Evolutionary conservation across 306 rosid species (phyloP).

Genomic region (Arachis hypogaea): DNA sequence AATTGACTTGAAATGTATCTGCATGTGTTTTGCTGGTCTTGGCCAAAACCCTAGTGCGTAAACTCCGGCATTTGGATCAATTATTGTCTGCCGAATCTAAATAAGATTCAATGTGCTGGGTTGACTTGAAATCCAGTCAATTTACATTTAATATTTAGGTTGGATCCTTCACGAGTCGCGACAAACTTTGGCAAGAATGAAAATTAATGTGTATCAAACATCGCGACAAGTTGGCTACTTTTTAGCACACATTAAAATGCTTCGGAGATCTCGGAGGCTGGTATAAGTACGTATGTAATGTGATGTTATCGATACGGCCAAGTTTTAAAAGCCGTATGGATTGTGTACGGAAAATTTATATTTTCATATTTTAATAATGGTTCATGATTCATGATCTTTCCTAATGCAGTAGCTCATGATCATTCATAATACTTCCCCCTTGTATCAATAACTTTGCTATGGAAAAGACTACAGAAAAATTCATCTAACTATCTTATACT

Average conservation of each 20-base stretch:
- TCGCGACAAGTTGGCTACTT: background rate
- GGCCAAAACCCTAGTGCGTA: background rate
- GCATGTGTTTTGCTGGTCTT: background rate
- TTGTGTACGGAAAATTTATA: background rate
- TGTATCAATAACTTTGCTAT: background rate
- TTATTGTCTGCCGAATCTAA: background rate
- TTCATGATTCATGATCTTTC: background rate
- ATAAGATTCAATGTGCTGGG: background rate
- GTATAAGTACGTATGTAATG: background rate
- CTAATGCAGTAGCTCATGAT: background rate
- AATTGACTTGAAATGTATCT: background rate
- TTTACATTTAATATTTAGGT: background rate
- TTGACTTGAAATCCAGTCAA: background rate
- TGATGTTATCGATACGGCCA: background rate
- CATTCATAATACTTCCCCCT: background rate
- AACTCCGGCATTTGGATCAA: background rate
- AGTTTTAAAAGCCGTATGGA: background rate
- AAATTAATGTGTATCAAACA: background rate
- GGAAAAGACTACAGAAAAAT: background rate
- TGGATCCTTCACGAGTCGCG: background rate
- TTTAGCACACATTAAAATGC: background rate
- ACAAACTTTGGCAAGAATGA: background rate
- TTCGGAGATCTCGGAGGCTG: background rate
- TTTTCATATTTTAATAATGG: background rate
- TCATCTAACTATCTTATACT: background rate